Base-by-base conservation (phyloP, 148 eudicot species). In the Camellia granthamiana region DNA sequence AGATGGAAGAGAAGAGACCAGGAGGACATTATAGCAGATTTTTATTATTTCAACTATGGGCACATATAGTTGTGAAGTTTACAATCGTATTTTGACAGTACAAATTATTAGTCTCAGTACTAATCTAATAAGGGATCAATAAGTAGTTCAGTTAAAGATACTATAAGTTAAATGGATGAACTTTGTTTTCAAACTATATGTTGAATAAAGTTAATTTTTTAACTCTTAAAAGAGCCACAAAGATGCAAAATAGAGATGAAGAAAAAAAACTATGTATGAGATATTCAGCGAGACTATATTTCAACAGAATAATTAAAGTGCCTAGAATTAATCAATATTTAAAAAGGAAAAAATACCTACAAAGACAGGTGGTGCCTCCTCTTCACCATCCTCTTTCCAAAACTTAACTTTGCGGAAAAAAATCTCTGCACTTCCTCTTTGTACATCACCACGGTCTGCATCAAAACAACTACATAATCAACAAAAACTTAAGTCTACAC, bases 321-420 rank as follows among this genome's bases (percentile, higher is more conserved):
- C 6, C 44, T 65, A 7, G 52, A 5, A 49, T 7, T 49, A 49
- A 49, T 49, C 52, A 49, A 5, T 49, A 2, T 49, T 49, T 56
- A 59, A 44, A 69, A 61, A 14, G 65, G 49, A 83, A 81, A 79
- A 88, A 86, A 89, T 90, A 91, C 98, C 91, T 90, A 94, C 98
- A 92, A 92, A 94, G 85, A 92, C 91, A 89, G 97, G 97, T 42
- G 98, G 98, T 79, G 97, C 98, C 86, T 94, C 98, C 83, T 89
- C 95, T 82, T 90, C 92, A 69, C 92, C 97, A 81, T 92, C 98
- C 85, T 94, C 97, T 77, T 92, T 94, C 98, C 97, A 94, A 77
- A 94, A 94, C 83, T 92, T 94, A 56, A 94, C 98, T 88, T 91
- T 94, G 51, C 95, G 97, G 75, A 94, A 94, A 86, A 94, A 94